Percentiles rank a stretch among this genome's conserved stretches.
Evolutionary conservation across 306 rosid genomes (phyloP).

Genomic region (Clitoria ternatea): DNA sequence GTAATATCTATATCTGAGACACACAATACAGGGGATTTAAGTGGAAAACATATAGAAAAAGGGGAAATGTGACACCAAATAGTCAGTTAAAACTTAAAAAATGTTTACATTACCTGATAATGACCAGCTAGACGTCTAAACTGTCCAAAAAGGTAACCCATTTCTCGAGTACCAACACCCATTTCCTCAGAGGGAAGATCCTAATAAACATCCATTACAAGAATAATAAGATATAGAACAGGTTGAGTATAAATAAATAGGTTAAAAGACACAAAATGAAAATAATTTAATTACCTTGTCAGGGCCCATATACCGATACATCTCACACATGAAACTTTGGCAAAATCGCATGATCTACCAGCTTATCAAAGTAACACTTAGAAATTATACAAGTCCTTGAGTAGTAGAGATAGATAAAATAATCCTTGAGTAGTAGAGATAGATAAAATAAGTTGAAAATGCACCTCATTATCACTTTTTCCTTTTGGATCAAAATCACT

Average conservation of each 20-base stretch:
- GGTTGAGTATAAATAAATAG: too few species aligned
- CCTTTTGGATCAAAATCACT: slow-evolving; percentile 94
- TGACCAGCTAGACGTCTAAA: slow-evolving; percentile 88
- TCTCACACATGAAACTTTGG: slow-evolving; percentile 86
- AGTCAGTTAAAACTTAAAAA: not conserved
- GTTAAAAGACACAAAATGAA: not conserved
- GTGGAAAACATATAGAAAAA: not conserved
- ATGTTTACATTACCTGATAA: slow-evolving; percentile 53
- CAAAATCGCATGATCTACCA: slow-evolving; percentile 86
- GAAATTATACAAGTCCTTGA: not conserved
- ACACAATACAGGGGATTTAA: not conserved
- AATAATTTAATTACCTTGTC: slow-evolving; percentile 63
- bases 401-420: not conserved
- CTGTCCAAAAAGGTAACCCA: slow-evolving; percentile 94
- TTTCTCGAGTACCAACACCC: slow-evolving; percentile 94
- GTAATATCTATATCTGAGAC: not conserved
- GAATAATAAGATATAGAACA: slow-evolving; percentile 19
- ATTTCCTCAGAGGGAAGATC: slow-evolving; percentile 92
- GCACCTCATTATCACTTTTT: slow-evolving; percentile 86
- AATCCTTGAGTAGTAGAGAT: too few species aligned
- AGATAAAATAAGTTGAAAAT: slow-evolving; percentile 9
- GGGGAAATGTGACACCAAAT: not conserved
- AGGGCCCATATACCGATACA: slow-evolving; percentile 79
- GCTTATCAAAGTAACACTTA: slow-evolving; percentile 36
- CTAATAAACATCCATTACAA: slow-evolving; percentile 39